Evolutionary conservation across 768 basidiomycete species (phyloP), one percentile per base, ranked within the genome.

Genomic region (Lentinula boryana): DNA sequence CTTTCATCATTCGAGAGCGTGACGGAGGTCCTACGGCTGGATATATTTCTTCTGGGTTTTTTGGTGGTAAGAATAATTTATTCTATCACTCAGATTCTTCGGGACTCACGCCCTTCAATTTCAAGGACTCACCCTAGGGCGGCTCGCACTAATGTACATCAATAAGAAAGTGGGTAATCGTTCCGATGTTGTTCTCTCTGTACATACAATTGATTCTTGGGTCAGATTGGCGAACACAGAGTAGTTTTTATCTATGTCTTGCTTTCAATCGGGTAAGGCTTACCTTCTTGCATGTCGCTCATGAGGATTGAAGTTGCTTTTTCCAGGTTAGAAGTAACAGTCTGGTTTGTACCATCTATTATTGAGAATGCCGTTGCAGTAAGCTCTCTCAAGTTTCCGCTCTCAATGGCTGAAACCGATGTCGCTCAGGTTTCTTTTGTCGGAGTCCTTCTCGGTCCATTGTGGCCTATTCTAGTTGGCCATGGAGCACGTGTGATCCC

Each of bases 321-420:
- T n/a, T 44, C 31, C 13, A 76, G 75, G 2, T 71, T 84, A 38
- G 78, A 83, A 64, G 62, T 81, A 15, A 75, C 78, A 12, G 72
- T 85, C 52, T 85, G 84, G 84, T 73, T 79, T 40, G 79, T 81
- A 0, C 78, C 80, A 0, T 78, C 75, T 23, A 71, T 85, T 54
- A 67, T 82, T 51, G 80, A 75, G 35, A 79, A 81, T 65, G 83
- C 80, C 1, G 70, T 85, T 13, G 79, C 79, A 1, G 76, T 78
- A 64, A 56, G 65, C 62, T 38, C 43, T 33, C 31, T 21, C 8
- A 8, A 4, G 6, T 56, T 58, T 12, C 44, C 38, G 36, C 15
- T 31, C 23, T 36, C 50, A 40, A 51, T 31, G 23, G 18, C 31
- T 27, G 38, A 54, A 35, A 27, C 32, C 16, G 31, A 9, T 36